Evolutionary conservation across 2,329 filamentous ascomycete species (phyloP), one percentile per base, ranked within the genome.

Genomic region (Fusarium sp.): DNA sequence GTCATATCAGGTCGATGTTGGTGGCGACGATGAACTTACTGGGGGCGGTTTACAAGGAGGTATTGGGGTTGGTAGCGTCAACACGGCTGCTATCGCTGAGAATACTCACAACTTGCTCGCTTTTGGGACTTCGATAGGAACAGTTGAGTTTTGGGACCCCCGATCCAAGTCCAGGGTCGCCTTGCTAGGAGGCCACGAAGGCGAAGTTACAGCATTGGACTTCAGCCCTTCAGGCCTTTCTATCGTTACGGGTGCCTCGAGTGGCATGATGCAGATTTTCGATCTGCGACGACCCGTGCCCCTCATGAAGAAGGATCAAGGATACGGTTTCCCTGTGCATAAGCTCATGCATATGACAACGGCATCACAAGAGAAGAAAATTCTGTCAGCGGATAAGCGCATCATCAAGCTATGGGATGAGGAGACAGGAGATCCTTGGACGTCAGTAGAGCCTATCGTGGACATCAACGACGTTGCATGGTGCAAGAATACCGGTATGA

Each of bases 391-490:
- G 13, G 97, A 99, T 83, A 98, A 97, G 84, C 90, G 94, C 72
- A 97, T 98, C 76, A 97, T 99, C 85, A 99, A 99, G 84, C 90
- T 99, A 51, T 99, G 96, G 94, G 94, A 98, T 78, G 91, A 94
- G 69, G 85, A 88, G 39, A 91, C 92, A 66, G 96, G 96, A 63
- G 90, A 91, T 28, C 94, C 96, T 8, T 99, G 96, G 96, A 98
- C 96, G 0, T 96, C 94, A 3, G 94, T 98, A 49, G 96, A 99
- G 79, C 96, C 96, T 5, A 90, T 94, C 13, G 96, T 98, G 12
- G 96, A 99, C 80, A 90, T 99, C 77, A 98, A 98, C 82, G 92
- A 94, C 70, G 95, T 99, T 12, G 95, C 94, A 57, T 98, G 95
- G 92, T 95, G 94, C 80, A 95, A 93, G 74, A 91, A 97, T 77